These are phyloP conservation scores for Areca catechu DNA, from an alignment of 176 grass and related monocot species.

Conservation along the genomic window DNA sequence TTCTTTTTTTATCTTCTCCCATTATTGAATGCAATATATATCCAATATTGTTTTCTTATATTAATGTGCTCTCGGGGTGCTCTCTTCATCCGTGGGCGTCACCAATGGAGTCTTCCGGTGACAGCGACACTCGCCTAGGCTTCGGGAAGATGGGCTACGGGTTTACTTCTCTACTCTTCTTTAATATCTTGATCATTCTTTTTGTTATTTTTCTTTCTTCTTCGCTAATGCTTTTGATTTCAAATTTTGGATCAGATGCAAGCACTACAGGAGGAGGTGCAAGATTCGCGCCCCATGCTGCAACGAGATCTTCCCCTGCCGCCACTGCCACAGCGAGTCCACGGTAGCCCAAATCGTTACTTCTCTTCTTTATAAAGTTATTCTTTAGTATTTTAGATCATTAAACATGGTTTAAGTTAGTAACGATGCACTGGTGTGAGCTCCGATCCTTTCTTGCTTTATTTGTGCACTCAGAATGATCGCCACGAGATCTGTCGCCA, in stretches of 20 bases:
- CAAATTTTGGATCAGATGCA: conserved; percentile 48
- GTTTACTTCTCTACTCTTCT: conserved; percentile 12
- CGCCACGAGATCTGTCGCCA: conserved; percentile 64
- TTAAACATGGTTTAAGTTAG: too few species aligned
- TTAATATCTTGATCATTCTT: too few species aligned
- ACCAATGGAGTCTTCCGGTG: conserved; percentile 23
- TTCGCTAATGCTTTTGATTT: neutral
- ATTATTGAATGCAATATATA: neutral
- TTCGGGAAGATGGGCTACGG: conserved; percentile 82
- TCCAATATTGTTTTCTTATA: too few species aligned
- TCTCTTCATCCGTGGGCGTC: neutral
- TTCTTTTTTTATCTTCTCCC: conserved; percentile 17
- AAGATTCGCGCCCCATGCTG: conserved; percentile 81
- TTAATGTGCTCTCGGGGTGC: neutral
- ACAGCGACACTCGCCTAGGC: conserved; percentile 30
- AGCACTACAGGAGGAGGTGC: conserved; percentile 84
- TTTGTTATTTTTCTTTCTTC: neutral
- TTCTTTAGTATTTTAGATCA: too few species aligned
- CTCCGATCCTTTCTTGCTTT: conserved; percentile 3
- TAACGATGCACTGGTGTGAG: too few species aligned
- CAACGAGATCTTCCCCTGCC: conserved; percentile 71
- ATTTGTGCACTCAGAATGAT: conserved; percentile 40
- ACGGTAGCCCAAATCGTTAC: conserved; percentile 26
- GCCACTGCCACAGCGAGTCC: conserved; percentile 87
- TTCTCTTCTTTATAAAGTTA: too few species aligned